A percentile compares a stretch with the other conserved stretches of the same genome.
Conservation (phyloP, 176 grass and related monocot genomes). For the Carex parvula region DNA sequence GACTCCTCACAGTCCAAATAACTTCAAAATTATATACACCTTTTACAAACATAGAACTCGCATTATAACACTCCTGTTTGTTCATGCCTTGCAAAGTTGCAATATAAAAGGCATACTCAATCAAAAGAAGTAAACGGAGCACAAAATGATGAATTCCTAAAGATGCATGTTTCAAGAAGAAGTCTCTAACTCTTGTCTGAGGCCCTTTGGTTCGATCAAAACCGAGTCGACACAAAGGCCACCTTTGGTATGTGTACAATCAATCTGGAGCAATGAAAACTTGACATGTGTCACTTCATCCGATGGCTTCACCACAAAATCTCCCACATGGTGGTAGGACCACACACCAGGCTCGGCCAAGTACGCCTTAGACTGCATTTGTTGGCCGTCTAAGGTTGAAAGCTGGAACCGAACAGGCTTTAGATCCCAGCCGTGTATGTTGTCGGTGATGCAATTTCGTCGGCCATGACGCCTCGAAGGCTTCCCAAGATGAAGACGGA, state of each 20-base stretch:
- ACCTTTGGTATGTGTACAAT: constrained; percentile 95
- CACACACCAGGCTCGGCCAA: constrained; percentile 66
- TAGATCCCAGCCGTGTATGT: constrained; percentile 84
- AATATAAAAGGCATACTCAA: neutral
- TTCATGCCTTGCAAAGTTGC: neutral
- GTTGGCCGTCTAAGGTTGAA: constrained; percentile 75
- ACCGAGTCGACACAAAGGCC: constrained; percentile 89
- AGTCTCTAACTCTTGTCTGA: neutral
- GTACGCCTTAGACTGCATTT: constrained; percentile 67
- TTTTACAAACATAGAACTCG: neutral
- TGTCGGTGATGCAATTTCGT: constrained; percentile 47
- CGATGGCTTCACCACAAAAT: constrained; percentile 60
- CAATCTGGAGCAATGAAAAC: constrained; percentile 88
- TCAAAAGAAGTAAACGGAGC: neutral
- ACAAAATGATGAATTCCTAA: constrained; percentile 16
- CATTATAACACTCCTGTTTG: neutral
- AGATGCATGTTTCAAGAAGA: neutral
- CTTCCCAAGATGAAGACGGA: constrained; percentile 66
- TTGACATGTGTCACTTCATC: constrained; percentile 30
- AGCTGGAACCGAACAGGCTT: constrained; percentile 78
- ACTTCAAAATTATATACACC: neutral
- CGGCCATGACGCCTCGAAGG: constrained; percentile 54
- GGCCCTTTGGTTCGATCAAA: constrained; percentile 53
- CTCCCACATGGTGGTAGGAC: constrained; percentile 72
- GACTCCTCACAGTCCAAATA: neutral